Conservation (phyloP, 129 eudicot genomes). For the Oenanthe sinensis region DNA sequence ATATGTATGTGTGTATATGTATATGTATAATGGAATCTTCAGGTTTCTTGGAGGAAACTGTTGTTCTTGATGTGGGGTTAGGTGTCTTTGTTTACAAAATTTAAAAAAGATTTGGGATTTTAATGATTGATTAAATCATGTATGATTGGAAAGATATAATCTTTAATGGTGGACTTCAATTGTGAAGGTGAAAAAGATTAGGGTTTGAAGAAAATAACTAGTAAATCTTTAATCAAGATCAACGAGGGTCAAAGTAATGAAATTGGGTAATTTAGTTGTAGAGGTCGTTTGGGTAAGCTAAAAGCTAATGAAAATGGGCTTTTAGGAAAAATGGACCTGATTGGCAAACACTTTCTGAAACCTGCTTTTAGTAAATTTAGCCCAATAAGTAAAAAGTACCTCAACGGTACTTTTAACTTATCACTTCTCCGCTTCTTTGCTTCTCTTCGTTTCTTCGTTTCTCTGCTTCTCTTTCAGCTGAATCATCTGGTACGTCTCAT, state of each 20-base stretch:
- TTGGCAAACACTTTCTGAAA: too few relatives aligned
- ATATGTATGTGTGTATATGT: neutral
- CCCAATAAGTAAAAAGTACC: too few relatives aligned
- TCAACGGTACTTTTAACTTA: too few relatives aligned
- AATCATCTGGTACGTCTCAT: too few relatives aligned
- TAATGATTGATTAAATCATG: slow-evolving; percentile 28
- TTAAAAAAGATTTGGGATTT: slow-evolving; percentile 17
- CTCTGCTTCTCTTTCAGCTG: too few relatives aligned
- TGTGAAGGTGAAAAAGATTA: slow-evolving; percentile 16
- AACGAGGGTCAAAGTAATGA: slow-evolving; percentile 9
- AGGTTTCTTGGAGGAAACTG: slow-evolving; percentile 40
- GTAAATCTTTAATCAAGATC: slow-evolving; percentile 17
- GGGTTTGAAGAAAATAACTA: slow-evolving; percentile 25
- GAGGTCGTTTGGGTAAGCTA: too few relatives aligned
- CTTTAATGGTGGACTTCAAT: slow-evolving; percentile 19
- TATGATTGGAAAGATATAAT: slow-evolving; percentile 41
- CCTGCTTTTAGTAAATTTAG: too few relatives aligned
- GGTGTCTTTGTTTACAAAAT: neutral
- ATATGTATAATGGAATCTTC: slow-evolving; percentile 33
- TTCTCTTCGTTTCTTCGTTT: too few relatives aligned
- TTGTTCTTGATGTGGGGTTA: slow-evolving; percentile 20
- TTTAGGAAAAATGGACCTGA: too few relatives aligned
- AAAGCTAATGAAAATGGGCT: too few relatives aligned
- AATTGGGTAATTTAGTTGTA: slow-evolving; percentile 12
- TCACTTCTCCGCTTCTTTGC: too few relatives aligned